Percentiles rank a stretch among this genome's conserved stretches.
Conservation (phyloP, 768 basidiomycete species). For the Rubroboletus pulcherrimus region DNA sequence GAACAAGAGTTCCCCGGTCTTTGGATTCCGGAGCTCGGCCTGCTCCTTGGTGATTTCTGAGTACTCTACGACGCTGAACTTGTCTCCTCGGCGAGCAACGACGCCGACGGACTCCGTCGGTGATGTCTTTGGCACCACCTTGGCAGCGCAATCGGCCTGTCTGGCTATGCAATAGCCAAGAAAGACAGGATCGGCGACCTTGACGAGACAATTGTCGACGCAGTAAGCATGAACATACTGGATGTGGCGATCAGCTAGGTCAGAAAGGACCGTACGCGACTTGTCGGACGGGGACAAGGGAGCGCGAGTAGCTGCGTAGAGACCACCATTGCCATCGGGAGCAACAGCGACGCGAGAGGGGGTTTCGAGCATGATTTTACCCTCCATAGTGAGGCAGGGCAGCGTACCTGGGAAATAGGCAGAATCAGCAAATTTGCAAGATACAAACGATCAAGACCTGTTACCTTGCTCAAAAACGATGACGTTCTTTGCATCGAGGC, state of each 20-base stretch:
- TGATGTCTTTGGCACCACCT: constrained; percentile 87
- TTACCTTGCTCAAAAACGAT: constrained; percentile 96
- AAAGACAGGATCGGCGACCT: constrained; percentile 96
- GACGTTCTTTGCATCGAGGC: constrained; percentile 74
- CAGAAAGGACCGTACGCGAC: constrained; percentile 74
- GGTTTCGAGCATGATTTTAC: constrained; percentile 86
- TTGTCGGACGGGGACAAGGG: constrained; percentile 61
- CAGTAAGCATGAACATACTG: constrained; percentile 93
- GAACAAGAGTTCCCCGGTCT: constrained; percentile 78
- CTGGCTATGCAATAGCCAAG: constrained; percentile 90
- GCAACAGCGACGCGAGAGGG: constrained; percentile 84
- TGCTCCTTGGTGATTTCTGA: constrained; percentile 91
- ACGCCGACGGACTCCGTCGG: constrained; percentile 95
- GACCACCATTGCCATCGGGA: constrained; percentile 96
- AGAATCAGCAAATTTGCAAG: not conserved
- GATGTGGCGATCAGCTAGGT: constrained; percentile 71
- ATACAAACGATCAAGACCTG: constrained; percentile 14
- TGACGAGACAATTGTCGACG: constrained; percentile 98
- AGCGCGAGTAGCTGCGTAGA: constrained; percentile 88
- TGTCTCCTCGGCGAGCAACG: constrained; percentile 76
- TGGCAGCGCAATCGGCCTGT: constrained; percentile 87
- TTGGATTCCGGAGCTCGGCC: constrained; percentile 66
- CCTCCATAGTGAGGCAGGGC: constrained; percentile 91
- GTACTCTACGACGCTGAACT: constrained; percentile 94
- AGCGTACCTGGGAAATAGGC: constrained; percentile 67